Base-by-base conservation (phyloP, 164 flowering plant species). In the Santalum album region DNA sequence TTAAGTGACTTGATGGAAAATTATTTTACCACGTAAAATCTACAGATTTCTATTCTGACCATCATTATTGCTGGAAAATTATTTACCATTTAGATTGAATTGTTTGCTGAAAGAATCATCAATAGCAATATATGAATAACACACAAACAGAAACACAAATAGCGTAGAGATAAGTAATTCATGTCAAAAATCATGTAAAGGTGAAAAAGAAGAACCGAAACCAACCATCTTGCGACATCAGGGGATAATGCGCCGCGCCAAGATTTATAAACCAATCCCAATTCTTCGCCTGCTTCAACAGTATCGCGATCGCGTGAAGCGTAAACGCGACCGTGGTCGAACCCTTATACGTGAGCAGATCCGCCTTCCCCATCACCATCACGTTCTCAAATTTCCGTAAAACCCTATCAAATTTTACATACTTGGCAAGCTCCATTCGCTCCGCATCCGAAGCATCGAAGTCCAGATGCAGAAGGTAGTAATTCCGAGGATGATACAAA, bases 251-350 rank as follows among this genome's bases (percentile, higher is more conserved):
- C 17, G 81, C 66, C 7, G 96, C 86, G 25, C 87, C 79, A 25
- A 92, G 83, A 70, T 91, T 91, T 18, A 91, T 68, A 59, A 91
- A 91, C 98, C 98, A 91, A 59, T 88, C 90, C 98, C 98, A 92
- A 44, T 76, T 78, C 68, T 49, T 58, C 0, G 72, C 80, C 62
- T 52, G 55, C 81, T 71, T 86, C 73, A 89, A 54, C 62, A 92
- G 42, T 53, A 89, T 65, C 3, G 98, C 89, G 0, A 74, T 46
- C 1, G 80, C 95, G 48, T 92, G 95, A 16, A 92, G 83, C 39
- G 82, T 84, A 24, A 58, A 51, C 7, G 94, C 95, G 25, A 83
- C 65, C 84, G 67, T 66, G 1, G 96, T 88, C 3, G 98, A 94
- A 0, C 98, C 98, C 62, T 75, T 83, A 25, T 67, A 56, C 1